Conservation (phyloP, 2,329 filamentous ascomycete genomes). For the Penicillium griseofulvum region DNA sequence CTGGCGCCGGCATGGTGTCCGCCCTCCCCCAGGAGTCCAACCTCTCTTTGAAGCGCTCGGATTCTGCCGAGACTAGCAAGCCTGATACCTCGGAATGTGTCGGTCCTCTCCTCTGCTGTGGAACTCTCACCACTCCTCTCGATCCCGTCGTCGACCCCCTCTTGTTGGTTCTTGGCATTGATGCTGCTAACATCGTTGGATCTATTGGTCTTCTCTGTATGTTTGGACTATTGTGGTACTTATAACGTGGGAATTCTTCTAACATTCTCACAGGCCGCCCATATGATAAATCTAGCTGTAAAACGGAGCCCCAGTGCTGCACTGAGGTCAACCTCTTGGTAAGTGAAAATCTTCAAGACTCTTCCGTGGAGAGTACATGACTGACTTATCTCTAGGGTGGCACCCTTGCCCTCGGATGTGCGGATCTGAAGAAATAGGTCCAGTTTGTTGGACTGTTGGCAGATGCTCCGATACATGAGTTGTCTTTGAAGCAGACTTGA, state of each 20-base stretch:
- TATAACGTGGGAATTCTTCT: background rate
- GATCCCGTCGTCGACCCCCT: constrained; percentile 29
- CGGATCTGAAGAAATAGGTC: constrained; percentile 10
- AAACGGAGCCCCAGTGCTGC: constrained; percentile 28
- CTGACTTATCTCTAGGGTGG: constrained; percentile 21
- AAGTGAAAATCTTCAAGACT: constrained; percentile 1
- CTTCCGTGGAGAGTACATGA: background rate
- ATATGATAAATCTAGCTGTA: constrained; percentile 21
- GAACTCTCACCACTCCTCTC: constrained; percentile 28
- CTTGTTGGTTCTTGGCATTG: constrained; percentile 22
- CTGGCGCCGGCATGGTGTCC: constrained; percentile 28
- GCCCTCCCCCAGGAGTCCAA: constrained; percentile 20
- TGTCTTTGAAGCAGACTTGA: background rate
- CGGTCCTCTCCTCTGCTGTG: constrained; percentile 28
- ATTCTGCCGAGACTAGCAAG: constrained; percentile 3
- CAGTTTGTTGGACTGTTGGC: background rate
- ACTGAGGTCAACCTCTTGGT: constrained; percentile 31
- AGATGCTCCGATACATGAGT: background rate
- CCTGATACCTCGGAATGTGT: constrained; percentile 19
- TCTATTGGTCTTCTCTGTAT: constrained; percentile 31
- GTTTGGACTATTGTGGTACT: background rate
- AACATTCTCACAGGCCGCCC: constrained; percentile 22
- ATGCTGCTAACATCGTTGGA: constrained; percentile 25
- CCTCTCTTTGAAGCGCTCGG: constrained; percentile 13
- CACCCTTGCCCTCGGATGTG: constrained; percentile 26